Percentiles rank a stretch among this genome's conserved stretches.
Evolutionary conservation across 1,284 basidiomycete genomes (phyloP).

Genomic region (Phellopilus nigrolimitatus): DNA sequence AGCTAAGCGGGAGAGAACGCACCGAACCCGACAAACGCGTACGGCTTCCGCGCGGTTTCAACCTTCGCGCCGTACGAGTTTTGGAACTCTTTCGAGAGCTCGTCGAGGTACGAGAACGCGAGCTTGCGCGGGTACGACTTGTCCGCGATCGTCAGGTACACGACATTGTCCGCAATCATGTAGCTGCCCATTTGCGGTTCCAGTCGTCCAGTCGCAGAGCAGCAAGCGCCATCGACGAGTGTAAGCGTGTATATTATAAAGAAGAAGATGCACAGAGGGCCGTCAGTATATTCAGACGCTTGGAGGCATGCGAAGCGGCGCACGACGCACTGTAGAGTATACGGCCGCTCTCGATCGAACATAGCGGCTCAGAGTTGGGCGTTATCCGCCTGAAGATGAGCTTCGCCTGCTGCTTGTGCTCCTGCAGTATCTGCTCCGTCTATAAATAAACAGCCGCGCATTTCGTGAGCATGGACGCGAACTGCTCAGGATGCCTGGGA

Average conservation of each 20-base stretch:
- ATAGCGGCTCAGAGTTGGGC: slow-evolving; percentile 89
- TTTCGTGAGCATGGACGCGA: slow-evolving; percentile 2
- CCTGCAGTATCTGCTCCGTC: slow-evolving; percentile 90
- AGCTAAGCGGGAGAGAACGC: slow-evolving; percentile 28
- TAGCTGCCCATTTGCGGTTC: slow-evolving; percentile 59
- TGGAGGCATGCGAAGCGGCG: slow-evolving; percentile 6
- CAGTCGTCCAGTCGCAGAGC: not conserved
- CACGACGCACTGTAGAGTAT: slow-evolving; percentile 83
- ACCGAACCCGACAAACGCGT: slow-evolving; percentile 96
- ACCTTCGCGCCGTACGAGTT: slow-evolving; percentile 89
- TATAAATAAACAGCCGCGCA: slow-evolving; percentile 32
- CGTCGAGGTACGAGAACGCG: slow-evolving; percentile 96
- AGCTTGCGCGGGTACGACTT: slow-evolving; percentile 97
- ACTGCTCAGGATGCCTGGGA: not conserved
- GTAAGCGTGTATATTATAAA: slow-evolving; percentile 2
- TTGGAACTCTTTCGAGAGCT: slow-evolving; percentile 94
- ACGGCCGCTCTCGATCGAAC: slow-evolving; percentile 94
- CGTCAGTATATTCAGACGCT: slow-evolving; percentile 7
- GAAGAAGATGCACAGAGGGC: slow-evolving; percentile 4
- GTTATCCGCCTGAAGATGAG: slow-evolving; percentile 93
- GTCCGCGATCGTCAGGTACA: slow-evolving; percentile 94
- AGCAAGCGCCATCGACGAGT: not conserved
- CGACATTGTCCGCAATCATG: slow-evolving; percentile 88
- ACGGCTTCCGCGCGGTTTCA: slow-evolving; percentile 81
- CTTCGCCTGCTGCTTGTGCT: slow-evolving; percentile 98